Evolutionary conservation across 106 monocot genomes (phyloP), one percentile per base, ranked within the genome.

Genomic region (Gastrodia elata): DNA sequence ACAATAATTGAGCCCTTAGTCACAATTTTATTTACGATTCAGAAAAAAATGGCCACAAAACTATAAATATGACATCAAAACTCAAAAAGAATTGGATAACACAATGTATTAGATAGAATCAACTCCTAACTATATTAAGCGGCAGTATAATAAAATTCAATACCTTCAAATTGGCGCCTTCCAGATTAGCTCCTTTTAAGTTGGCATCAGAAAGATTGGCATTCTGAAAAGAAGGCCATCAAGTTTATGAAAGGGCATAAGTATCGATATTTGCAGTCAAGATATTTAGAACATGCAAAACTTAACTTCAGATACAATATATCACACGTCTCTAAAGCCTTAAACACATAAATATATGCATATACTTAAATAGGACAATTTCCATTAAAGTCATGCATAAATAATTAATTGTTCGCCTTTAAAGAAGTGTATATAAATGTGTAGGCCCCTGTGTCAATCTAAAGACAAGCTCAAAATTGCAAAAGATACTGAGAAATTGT

Each of bases 131-230:
- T 61, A 61, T 61, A 4, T 5, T 56, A 8, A 56, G 4, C 4
- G 55, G n/a, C n/a, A 5, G 20, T 20, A 4, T 37, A 0, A 67
- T 20, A 67, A 67, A 67, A 67, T 18, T 67, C 65, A 34, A 68
- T 84, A 93, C 97, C 93, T 98, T 98, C 36, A 98, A 77, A 83
- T 98, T 98, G 32, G 97, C 97, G 38, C 92, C 97, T 91, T 98
- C 97, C 67, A 97, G 77, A 84, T 97, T 97, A 56, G 97, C 97
- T 65, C 90, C 97, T 75, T 79, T 78, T 22, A 98, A 68, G 71
- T 93, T 85, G 64, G 93, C 93, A 87, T 80, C 71, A 8, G 86
- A 74, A 39, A 98, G 90, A 41, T 93, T 84, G 22, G 97, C 97
- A 86, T 77, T 78, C 97, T 97, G 79, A 78, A 84, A 81, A 61